Base-by-base conservation (phyloP, 495 filamentous ascomycete genomes). In the Penicillium steckii region DNA sequence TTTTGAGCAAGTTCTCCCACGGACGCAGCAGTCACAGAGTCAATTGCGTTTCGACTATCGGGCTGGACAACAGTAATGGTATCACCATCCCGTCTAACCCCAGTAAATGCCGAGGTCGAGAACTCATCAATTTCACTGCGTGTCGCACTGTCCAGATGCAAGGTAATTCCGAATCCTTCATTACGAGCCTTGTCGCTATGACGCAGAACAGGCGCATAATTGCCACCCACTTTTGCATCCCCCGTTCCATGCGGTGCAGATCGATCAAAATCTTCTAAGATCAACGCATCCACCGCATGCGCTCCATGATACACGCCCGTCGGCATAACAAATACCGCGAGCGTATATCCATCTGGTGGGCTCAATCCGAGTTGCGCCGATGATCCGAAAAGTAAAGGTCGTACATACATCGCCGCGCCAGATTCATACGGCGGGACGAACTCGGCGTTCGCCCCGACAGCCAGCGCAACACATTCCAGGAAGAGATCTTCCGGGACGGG, bases 301-400 rank as follows among this genome's bases (percentile, higher is more conserved):
- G 86, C 81, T 2, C 91, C 91, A 60, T 96, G 92, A 67, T 95
- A 96, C 5, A 95, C 91, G 2, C 91, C 90, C 4, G 88, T 90
- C 1, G 91, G 91, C 55, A 93, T 74, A 0, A 91, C 90, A 53
- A 83, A 96, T 23, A 96, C 91, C 32, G 77, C 81, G 59, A 96
- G 91, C 0, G 84, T 91, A 67, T 94, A 96, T 66, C 93, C 91
- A 42, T 96, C 89, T 0, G 90, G 89, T 24, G 91, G 87, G 52
- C 72, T 86, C 17, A 96, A 70, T 0, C 89, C 90, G 42, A 96
- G 70, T 67, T 96, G 90, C 9, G 90, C 87, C 12, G 79, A 83
- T 3, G 82, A 86, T 2, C 91, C 91, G 60, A 94, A 96, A n/a
- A 95, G 70, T 49, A 96, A 67, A 12, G 91, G 91, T 0, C 91